phyloP scores from a whole-genome alignment of 192 early-diverging fungal species.

The Geranomyces michiganensis region DNA sequence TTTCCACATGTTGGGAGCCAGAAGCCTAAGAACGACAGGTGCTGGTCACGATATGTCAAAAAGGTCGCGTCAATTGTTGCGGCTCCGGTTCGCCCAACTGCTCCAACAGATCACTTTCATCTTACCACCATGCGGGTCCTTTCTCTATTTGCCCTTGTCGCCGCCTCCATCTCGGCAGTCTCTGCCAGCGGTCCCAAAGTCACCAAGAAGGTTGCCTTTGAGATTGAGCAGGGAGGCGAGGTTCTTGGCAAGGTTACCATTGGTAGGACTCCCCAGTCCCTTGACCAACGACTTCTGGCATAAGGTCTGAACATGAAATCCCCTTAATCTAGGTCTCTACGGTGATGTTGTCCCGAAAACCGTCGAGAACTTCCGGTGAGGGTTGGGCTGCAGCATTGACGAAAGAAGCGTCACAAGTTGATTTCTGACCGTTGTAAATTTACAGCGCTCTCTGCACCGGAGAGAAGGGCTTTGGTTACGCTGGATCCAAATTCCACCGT shows the following conservation, averaged over 20 bases:
- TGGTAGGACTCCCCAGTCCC: background rate
- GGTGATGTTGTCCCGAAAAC: slow-evolving; percentile 64
- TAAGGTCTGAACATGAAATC: no score
- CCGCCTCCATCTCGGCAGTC: slow-evolving; percentile 25
- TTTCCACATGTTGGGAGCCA: slow-evolving; percentile 36
- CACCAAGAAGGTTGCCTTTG: slow-evolving; percentile 77
- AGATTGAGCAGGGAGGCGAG: slow-evolving; percentile 79
- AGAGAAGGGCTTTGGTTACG: slow-evolving; percentile 67
- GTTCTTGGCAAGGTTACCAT: slow-evolving; percentile 51
- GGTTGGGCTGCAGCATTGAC: background rate
- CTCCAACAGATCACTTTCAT: background rate
- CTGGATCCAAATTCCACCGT: slow-evolving; percentile 81
- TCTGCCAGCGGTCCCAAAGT: slow-evolving; percentile 51
- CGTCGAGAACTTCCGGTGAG: slow-evolving; percentile 49
- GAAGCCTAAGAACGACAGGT: no score
- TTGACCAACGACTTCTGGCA: background rate
- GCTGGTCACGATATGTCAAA: no score
- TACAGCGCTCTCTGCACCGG: slow-evolving; percentile 50
- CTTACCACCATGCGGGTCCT: background rate
- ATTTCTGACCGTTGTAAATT: no score
- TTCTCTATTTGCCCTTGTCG: slow-evolving; percentile 10
- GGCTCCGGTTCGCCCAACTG: no score
- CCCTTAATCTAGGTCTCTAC: slow-evolving; percentile 61
- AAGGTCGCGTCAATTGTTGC: no score
- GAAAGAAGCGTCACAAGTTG: no score